phyloP scores from a whole-genome alignment of 2,329 filamentous ascomycete species.

The Aquanectria penicillioides region DNA sequence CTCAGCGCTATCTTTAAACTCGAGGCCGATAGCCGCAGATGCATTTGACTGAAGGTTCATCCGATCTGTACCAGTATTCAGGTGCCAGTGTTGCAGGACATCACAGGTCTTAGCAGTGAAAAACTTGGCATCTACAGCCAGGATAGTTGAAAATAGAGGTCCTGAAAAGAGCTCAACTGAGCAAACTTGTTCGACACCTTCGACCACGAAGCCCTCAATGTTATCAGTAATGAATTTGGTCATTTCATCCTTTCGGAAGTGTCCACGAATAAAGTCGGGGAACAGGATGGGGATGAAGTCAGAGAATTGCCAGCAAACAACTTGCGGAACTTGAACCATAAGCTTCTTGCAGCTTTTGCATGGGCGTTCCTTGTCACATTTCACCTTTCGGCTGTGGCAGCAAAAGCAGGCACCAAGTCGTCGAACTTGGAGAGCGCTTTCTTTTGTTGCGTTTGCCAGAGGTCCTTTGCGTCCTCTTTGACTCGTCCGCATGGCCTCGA shows the following conservation, averaged over 20 bases:
- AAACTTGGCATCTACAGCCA: constrained; percentile 62
- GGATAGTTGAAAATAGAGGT: constrained; percentile 52
- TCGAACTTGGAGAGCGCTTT: constrained; percentile 64
- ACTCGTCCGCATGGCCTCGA: constrained; percentile 62
- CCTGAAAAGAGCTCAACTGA: constrained; percentile 62
- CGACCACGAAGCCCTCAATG: constrained; percentile 54
- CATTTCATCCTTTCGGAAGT: constrained; percentile 63
- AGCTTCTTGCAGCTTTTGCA: constrained; percentile 68
- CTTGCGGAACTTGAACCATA: constrained; percentile 59
- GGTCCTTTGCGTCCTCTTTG: constrained; percentile 67
- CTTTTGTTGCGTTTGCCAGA: constrained; percentile 62
- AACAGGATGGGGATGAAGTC: constrained; percentile 65
- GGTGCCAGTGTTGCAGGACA: constrained; percentile 62
- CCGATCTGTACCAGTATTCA: constrained; percentile 49
- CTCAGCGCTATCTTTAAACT: constrained; percentile 53
- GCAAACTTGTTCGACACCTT: constrained; percentile 53
- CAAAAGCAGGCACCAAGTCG: constrained; percentile 67
- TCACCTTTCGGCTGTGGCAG: constrained; percentile 68
- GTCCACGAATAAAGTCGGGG: constrained; percentile 60
- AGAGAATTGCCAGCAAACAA: constrained; percentile 68
- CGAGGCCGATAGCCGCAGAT: constrained; percentile 62
- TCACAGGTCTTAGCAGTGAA: constrained; percentile 61
- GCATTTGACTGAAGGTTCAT: constrained; percentile 54
- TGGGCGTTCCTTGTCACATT: constrained; percentile 64
- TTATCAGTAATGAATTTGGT: constrained; percentile 59